Base-by-base conservation (phyloP, 2,329 filamentous ascomycete genomes). In the Parasarocladium wereldwijsianum region DNA sequence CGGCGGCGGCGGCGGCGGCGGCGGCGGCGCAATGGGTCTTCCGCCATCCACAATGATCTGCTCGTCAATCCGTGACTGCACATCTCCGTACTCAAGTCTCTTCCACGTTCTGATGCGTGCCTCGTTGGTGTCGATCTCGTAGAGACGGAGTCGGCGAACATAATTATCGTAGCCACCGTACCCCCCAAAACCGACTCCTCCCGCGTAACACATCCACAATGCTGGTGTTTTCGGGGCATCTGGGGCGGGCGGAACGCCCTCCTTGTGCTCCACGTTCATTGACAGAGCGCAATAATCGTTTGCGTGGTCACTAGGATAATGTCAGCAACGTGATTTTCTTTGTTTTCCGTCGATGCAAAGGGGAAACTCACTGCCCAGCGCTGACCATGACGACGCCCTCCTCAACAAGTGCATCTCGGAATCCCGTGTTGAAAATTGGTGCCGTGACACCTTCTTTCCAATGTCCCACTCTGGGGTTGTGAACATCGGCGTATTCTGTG, bases 171-270 rank as follows among this genome's bases (percentile, higher is more conserved):
- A 96, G 5, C 87, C 86, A 13, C 80, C 90, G 49, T 98, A 98
- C 0, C 90, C 90, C 32, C 90, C 90, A 43, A 98, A 93, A 2
- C 90, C 90, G 17, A 76, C 72, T 16, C 81, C 90, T 18, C 90
- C 90, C 7, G 76, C 87, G 52, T 96, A 96, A 60, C 90, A 98
- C 86, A 98, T 93, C 90, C 90, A 98, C 3, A 96, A 58, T 17
- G 77, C 69, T 0, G 79, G 76, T 28, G 65, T 64, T n/a, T 62
- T 35, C 13, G 18, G 10, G 29, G 25, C 16, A 8, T 29, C 25
- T 16, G 14, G 22, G 16, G 16, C 14, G 14, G 12, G 20, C 24
- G 9, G 12, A 16, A 29, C 13, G 26, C 22, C 14, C 30, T 67
- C 53, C 4, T 60, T 47, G 14, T 46, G 47, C 21, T 50, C 4